Base-by-base conservation (phyloP, 352 stramenopile species). In the Phytophthora pluvialis region DNA sequence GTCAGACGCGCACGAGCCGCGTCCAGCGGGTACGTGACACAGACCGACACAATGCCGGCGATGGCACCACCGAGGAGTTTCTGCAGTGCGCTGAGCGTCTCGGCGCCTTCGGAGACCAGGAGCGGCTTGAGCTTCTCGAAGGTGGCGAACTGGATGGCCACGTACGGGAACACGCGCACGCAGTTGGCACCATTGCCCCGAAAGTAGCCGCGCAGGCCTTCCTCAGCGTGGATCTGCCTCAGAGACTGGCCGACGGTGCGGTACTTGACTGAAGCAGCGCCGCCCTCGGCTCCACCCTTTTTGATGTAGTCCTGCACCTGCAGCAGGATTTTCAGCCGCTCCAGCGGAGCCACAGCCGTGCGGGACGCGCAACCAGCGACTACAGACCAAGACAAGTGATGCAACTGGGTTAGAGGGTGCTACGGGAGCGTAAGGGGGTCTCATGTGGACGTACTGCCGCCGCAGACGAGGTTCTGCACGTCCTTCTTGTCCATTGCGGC, bases 171-270 rank as follows among this genome's bases (percentile, higher is more conserved):
- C 39, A 93, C 81, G 26, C 86, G 86, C 26, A 86, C 75, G 60
- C 81, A 92, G 71, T 94, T 94, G 58, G 82, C 83, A 49, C 86
- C 86, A 71, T 94, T 93, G 53, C 83, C 83, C 55, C 83, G 87
- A 54, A 94, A 92, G 51, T 88, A 86, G 12, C 83, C 86, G 15
- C 72, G 70, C 18, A 81, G 18, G 2, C 83, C 83, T 67, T 94
- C 82, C 52, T 90, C 82, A 0, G 57, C 75, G 45, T 77, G 59
- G 47, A 94, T 93, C 53, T 86, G 79, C 15, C 71, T 70, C 26
- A 94, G 56, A 26, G 83, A 91, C 60, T 81, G 72, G 33, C 55
- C 52, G 18, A 94, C 69, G 46, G 74, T 77, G 15, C 77, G 73
- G 65, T 91, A 93, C 54, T 90, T 88, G 10, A 36, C 52, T 33